Percentiles rank a stretch among this genome's conserved stretches.
phyloP scores from a whole-genome alignment of 306 rosid species.

The Fragaria ananassa region DNA sequence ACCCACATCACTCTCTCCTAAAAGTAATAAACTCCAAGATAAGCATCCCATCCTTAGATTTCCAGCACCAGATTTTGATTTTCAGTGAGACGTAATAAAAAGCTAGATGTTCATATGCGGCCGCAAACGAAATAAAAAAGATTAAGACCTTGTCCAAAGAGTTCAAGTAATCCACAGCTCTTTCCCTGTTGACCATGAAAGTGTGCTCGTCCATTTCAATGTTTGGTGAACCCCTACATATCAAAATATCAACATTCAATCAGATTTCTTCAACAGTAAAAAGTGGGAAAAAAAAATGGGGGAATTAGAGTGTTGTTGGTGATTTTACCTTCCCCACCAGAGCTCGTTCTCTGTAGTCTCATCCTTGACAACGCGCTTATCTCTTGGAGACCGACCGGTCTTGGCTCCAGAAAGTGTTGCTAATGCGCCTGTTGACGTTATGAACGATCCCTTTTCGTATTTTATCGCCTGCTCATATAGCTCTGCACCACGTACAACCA shows the following conservation, averaged over 20 bases:
- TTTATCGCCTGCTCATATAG: conserved; percentile 75
- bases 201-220: conserved; percentile 87
- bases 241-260: background rate
- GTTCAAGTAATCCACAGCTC: conserved; percentile 90
- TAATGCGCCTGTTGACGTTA: conserved; percentile 73
- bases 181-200: conserved; percentile 77
- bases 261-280: background rate
- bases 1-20: conserved; percentile 15
- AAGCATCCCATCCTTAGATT: background rate
- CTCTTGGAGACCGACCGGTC: conserved; percentile 91
- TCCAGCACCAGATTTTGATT: background rate
- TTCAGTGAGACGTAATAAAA: background rate
- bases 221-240: conserved; percentile 79
- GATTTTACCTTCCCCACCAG: conserved; percentile 91
- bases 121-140: background rate
- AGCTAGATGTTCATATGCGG: background rate
- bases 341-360: conserved; percentile 58
- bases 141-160: conserved; percentile 72
- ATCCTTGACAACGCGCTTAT: conserved; percentile 82
- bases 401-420: conserved; percentile 97
- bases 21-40: background rate
- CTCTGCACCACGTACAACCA: conserved; percentile 41
- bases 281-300: background rate
- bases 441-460: conserved; percentile 75
- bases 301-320: background rate